A percentile compares a stretch with the other conserved stretches of the same genome.
Conservation (phyloP, 306 rosid species). For the Ceratonia siliqua region DNA sequence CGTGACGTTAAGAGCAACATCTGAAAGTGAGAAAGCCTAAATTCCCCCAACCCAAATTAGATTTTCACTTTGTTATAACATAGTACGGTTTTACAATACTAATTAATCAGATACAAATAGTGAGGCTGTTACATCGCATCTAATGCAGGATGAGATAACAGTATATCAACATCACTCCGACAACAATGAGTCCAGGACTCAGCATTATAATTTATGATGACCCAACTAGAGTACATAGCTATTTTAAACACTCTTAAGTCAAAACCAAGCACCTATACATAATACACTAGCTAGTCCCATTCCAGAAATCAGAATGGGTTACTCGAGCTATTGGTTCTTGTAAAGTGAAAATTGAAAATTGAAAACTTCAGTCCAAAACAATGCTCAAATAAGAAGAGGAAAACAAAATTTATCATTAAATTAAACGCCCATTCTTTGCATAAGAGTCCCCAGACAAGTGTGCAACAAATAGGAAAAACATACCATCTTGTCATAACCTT, state of each 20-base stretch:
- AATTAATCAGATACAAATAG: not conserved
- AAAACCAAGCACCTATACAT: not conserved
- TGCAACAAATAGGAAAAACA: not conserved
- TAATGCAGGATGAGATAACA: too few species aligned
- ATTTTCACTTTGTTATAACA: not conserved
- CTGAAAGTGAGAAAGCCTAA: slow-evolving; percentile 15
- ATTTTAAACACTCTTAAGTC: not conserved
- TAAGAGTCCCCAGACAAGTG: not conserved
- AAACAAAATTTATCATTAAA: not conserved
- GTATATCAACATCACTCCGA: too few species aligned
- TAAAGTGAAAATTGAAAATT: not conserved
- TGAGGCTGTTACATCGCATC: not conserved
- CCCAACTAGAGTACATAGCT: not conserved
- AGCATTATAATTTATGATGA: not conserved
- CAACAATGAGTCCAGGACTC: not conserved
- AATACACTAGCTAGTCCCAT: slow-evolving; percentile 11
- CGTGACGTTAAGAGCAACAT: not conserved
- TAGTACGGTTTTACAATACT: not conserved
- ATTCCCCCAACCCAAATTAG: not conserved
- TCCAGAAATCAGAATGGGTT: not conserved
- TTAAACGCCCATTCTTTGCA: not conserved
- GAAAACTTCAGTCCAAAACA: not conserved
- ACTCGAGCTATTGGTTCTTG: not conserved
- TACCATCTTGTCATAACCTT: slow-evolving; percentile 81
- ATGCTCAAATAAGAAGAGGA: not conserved